phyloP scores from a whole-genome alignment of 805 yeast species.

The Suhomyces pyralidae region DNA sequence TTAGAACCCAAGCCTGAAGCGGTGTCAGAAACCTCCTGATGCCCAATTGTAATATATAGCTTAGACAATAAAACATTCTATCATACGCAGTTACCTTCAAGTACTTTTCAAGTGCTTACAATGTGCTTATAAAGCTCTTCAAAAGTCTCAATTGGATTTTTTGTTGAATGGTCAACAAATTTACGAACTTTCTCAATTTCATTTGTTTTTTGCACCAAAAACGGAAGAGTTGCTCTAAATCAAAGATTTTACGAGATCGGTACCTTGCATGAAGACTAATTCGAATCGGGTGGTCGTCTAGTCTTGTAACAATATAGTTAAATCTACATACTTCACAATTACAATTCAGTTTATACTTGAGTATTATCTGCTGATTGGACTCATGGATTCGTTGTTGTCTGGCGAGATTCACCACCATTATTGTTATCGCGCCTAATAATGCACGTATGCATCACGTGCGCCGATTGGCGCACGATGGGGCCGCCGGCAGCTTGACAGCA shows the following conservation, averaged over 20 bases:
- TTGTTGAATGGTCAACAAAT: not conserved
- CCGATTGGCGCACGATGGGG: not conserved
- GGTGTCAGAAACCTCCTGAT: not conserved
- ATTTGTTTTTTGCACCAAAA: not conserved
- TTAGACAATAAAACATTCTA: not conserved
- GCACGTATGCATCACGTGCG: slow-evolving; percentile 1
- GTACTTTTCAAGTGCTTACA: no score
- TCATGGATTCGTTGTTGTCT: not conserved
- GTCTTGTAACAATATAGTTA: not conserved
- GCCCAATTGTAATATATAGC: not conserved
- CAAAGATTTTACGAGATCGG: not conserved
- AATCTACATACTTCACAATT: no score
- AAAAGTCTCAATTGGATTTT: no score
- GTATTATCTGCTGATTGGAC: not conserved
- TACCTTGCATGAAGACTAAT: not conserved
- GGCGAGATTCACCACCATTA: not conserved
- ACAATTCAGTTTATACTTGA: no score
- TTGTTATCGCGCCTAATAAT: not conserved
- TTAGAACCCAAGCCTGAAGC: not conserved
- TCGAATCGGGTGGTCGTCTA: not conserved
- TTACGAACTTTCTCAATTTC: not conserved
- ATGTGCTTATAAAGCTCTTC: no score
- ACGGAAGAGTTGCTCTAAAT: not conserved
- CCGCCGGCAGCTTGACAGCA: not conserved
- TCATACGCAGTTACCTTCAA: no score